Evolutionary conservation across 257 asterid genomes (phyloP).

Genomic region (Petrea volubilis): DNA sequence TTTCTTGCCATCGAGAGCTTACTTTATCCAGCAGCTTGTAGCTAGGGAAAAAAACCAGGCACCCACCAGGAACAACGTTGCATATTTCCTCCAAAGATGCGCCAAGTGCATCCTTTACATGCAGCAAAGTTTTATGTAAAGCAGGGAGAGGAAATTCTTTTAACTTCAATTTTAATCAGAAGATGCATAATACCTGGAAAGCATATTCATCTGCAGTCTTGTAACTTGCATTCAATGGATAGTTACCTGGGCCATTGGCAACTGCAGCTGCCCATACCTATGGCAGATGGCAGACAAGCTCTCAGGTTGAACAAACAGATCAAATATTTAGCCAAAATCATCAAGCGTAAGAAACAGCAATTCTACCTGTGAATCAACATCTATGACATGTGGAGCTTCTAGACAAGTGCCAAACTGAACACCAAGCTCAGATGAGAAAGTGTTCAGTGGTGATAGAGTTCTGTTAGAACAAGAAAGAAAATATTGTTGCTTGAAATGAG

Average conservation of each 20-base stretch:
- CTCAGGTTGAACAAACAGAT: conserved; percentile 21
- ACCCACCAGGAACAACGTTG: conserved; percentile 86
- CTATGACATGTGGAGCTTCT: conserved; percentile 97
- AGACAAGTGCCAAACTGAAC: conserved; percentile 83
- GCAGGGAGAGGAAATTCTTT: conserved; percentile 18
- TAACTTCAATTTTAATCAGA: conserved; percentile 10
- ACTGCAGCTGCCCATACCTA: conserved; percentile 95
- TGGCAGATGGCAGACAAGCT: conserved; percentile 27
- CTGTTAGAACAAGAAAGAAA: conserved; percentile 39
- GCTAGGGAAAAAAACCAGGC: conserved; percentile 96
- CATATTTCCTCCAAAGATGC: conserved; percentile 85
- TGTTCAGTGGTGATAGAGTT: conserved; percentile 84
- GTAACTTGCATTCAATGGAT: conserved; percentile 92
- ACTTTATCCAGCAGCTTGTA: conserved; percentile 89
- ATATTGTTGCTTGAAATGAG: conserved; percentile 1
- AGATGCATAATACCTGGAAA: conserved; percentile 68
- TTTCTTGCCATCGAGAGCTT: conserved; percentile 83
- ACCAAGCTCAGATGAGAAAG: conserved; percentile 97
- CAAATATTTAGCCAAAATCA: conserved; percentile 15
- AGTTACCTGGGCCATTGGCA: conserved; percentile 78
- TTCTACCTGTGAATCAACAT: conserved; percentile 80
- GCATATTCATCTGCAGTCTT: conserved; percentile 79
- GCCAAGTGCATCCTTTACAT: conserved; percentile 78
- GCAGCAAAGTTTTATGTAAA: conserved; percentile 22
- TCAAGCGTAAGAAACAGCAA: conserved; percentile 3